Evolutionary conservation across 2,329 filamentous ascomycete genomes (phyloP), one percentile per base, ranked within the genome.

Genomic region (Penicillium sp.): DNA sequence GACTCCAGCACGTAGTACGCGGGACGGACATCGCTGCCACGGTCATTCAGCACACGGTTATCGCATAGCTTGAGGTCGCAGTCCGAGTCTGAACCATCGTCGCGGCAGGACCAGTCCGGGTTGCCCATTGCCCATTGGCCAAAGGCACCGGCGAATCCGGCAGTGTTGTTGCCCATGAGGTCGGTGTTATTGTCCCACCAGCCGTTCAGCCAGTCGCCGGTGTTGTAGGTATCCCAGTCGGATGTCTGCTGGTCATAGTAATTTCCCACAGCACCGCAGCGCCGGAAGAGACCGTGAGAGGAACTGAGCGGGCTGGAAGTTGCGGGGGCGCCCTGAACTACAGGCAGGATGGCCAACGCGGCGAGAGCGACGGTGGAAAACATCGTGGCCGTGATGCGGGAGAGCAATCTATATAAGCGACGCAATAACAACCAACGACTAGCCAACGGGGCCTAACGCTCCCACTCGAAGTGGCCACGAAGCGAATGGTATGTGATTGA

Each of bases 111-210:
- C 41, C 36, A 48, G 29, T 48, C 42, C 2, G 39, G 39, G 15
- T 48, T 40, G 6, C 42, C 45, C 32, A 48, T 37, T 9, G 41
- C 38, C 41, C 42, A 45, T 33, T 48, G 41, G 7, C 45, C 45
- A 13, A 48, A 48, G 14, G 41, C 45, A 4, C 42, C 42, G 3
- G 45, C 45, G 18, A 48, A 48, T 1, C 45, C 45, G 18, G 19
- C 41, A 3, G 27, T 19, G 20, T 36, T 45, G 10, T 26, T 36
- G 20, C 15, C 13, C 2, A 37, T 40, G 1, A 41, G 27, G 6
- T 32, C 20, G 13, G 4, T 23, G 23, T 48, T 31, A n/a, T 16
- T 17, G 33, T 43, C 33, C 45, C 45, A 48, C 45, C 45, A 48
- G 13, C 30, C 36, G 33, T 46, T 33, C 4, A 46, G 27, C 43